Base-by-base conservation (phyloP, 345 rosid genomes). In the Anastatica hierochuntica region DNA sequence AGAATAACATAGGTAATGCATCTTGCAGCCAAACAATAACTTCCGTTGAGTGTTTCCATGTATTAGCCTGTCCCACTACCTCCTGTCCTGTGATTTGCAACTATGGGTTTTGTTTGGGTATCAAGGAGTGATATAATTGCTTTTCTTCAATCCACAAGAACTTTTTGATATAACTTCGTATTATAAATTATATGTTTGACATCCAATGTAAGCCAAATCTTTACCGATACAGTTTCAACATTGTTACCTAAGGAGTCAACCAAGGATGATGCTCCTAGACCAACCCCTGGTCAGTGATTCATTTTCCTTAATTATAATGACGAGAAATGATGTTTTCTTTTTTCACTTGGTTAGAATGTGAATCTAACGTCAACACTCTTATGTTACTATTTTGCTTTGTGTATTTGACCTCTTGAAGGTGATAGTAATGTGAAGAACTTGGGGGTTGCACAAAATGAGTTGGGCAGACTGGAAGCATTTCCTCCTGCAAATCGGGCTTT, bases 401-500 rank as follows among this genome's bases (percentile, higher is more conserved):
- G 31, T 49, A 26, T 35, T 20, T 43, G 53, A 43, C 43, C 10
- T 14, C 18, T 52, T 66, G 50, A 49, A 67, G 71, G 56, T 59
- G 45, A 20, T 40, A 45, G 26, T 41, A n/a, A 59, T 66, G 60
- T 38, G 43, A 59, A 45, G 18, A 19, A 53, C 17, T 23, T 53
- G 44, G 53, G 61, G 14, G 34, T 17, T 46, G 26, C 50, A 53
- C 36, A 16, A 24, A 47, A 11, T 46, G 66, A 53, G 24, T 46
- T 46, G 44, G 62, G 64, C 67, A 76, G 59, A 61, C 38, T 81
- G 34, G 61, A 64, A 57, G 83, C 63, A 45, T 53, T 79, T 63
- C 76, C 73, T 71, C 88, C 98, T 48, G 97, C 97, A 23, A 88
- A 88, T 69, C 76, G 74, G 26, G 72, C 88, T 47, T 79, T 78